phyloP scores from a whole-genome alignment of 2,329 filamentous ascomycete genomes.

The Aspergillus jensenii region DNA sequence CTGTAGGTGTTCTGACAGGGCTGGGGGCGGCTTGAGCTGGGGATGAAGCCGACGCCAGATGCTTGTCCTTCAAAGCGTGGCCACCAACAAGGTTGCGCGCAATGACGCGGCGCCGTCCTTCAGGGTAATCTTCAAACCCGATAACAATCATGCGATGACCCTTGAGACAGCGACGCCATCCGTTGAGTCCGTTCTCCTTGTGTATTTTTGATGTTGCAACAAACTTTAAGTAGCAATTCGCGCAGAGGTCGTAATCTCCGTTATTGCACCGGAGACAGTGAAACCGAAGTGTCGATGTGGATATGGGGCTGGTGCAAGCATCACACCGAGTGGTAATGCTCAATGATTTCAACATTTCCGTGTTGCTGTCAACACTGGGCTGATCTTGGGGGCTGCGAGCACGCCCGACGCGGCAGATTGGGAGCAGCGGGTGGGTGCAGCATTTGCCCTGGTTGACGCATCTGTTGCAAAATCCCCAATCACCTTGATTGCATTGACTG shows the following conservation, averaged over 20 bases:
- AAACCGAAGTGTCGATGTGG: conserved; percentile 67
- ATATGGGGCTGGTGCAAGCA: conserved; percentile 71
- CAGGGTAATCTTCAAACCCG: conserved; percentile 68
- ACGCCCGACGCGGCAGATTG: conserved; percentile 63
- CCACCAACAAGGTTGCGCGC: conserved; percentile 77
- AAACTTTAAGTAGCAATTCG: conserved; percentile 70
- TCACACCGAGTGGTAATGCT: conserved; percentile 76
- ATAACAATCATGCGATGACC: conserved; percentile 84
- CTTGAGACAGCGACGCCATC: conserved; percentile 78
- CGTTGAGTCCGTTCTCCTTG: conserved; percentile 71
- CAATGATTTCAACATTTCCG: conserved; percentile 63
- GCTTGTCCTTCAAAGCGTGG: conserved; percentile 62
- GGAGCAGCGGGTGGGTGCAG: conserved; percentile 79
- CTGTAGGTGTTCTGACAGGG: conserved; percentile 15
- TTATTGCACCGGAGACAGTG: conserved; percentile 77
- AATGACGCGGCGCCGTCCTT: conserved; percentile 67
- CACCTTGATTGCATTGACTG: conserved; percentile 80
- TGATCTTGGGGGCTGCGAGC: conserved; percentile 19
- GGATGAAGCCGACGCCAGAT: conserved; percentile 30
- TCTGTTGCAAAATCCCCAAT: conserved; percentile 89
- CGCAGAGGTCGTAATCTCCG: conserved; percentile 88
- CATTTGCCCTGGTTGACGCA: conserved; percentile 81
- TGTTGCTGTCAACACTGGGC: conserved; percentile 30
- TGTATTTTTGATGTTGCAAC: conserved; percentile 65
- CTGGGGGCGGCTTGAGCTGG: conserved; percentile 20